A percentile compares a stretch with the other conserved stretches of the same genome.
These are phyloP conservation scores for Calycina herbarum DNA, from an alignment of 2,329 filamentous ascomycete genomes.

Conservation along the genomic window DNA sequence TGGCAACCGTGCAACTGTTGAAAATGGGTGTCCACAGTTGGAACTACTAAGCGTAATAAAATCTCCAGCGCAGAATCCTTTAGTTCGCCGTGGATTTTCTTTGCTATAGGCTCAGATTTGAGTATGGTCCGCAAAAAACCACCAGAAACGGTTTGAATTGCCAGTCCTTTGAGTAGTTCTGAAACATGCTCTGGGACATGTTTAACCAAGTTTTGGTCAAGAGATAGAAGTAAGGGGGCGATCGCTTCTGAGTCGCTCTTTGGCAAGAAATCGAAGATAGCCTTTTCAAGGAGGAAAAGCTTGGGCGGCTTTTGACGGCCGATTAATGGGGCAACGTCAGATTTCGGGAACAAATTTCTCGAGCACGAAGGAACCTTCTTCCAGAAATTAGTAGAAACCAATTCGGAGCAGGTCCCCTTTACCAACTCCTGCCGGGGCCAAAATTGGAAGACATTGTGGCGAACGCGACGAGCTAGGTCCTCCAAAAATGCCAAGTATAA, in stretches of 20 bases:
- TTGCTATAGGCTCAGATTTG: constrained; percentile 14
- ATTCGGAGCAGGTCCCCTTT: constrained; percentile 16
- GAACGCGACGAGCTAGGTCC: constrained; percentile 17
- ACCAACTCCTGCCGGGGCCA: constrained; percentile 27
- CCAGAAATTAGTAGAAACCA: constrained; percentile 29
- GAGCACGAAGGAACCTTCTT: constrained; percentile 21
- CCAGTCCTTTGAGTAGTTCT: constrained; percentile 15
- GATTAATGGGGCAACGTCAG: background rate
- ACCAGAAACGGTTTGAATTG: constrained; percentile 21
- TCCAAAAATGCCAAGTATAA: constrained; percentile 33
- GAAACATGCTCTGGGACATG: constrained; percentile 20
- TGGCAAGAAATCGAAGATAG: constrained; percentile 31
- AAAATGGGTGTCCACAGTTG: constrained; percentile 15
- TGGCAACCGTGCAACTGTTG: constrained; percentile 31
- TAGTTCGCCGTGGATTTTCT: background rate
- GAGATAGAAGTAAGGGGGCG: constrained; percentile 20
- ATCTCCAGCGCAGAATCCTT: constrained; percentile 16
- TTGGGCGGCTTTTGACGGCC: constrained; percentile 9
- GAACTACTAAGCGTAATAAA: constrained; percentile 16
- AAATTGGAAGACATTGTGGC: constrained; percentile 23
- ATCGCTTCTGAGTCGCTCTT: constrained; percentile 16
- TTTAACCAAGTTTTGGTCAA: constrained; percentile 24
- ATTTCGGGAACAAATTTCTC: constrained; percentile 26
- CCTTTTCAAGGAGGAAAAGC: constrained; percentile 21
- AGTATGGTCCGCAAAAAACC: constrained; percentile 24